Evolutionary conservation across 208 protist genomes (phyloP), one percentile per base, ranked within the genome.

Genomic region (Wallacemonas collosoma): DNA sequence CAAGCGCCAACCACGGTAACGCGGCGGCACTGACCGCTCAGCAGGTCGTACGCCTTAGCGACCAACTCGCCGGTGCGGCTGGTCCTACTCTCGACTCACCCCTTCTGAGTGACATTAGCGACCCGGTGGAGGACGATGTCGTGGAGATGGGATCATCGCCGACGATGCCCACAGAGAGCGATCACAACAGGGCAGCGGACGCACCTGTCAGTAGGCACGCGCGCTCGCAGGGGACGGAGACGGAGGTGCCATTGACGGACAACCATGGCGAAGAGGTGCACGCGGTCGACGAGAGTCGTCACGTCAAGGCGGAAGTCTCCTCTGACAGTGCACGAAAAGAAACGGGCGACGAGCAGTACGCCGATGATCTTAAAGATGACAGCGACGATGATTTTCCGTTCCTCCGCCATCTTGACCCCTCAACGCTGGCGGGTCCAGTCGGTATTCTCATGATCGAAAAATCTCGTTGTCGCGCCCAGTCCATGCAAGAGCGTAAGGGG

Each of bases 361-460:
- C 11, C 17, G 36, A 44, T 6, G 57, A 44, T 35, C 39, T 63
- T n/a, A 1, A 44, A 5, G 60, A 65, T 1, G 38, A 65, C 26
- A 41, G 50, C 6, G 60, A 65, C 2, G 60, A 65, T 51, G 40
- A 45, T 65, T 65, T 65, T 26, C 40, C 60, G 8, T 65, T 65
- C 43, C 26, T 65, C 15, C 60, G 43, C 4, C 60, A 65, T 35
- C 7, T 65, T 0, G 60, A 65, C 26, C 60, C 60, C 4, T 65
- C 60, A 12, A 44, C 39, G 60, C 60, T 65, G n/a, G 60, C 60
- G 11, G 38, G n/a, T 6, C 60, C 60, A 5, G 60, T 65, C 15
- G 60, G 60, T 6, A 65, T 65, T 65, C 40, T 65, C 40, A 65
- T 65, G 60, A 41, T 65, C 41, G 50, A 48, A n/a, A 65, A 65